phyloP scores from a whole-genome alignment of 768 basidiomycete genomes.

The Mycena leptocephala region DNA sequence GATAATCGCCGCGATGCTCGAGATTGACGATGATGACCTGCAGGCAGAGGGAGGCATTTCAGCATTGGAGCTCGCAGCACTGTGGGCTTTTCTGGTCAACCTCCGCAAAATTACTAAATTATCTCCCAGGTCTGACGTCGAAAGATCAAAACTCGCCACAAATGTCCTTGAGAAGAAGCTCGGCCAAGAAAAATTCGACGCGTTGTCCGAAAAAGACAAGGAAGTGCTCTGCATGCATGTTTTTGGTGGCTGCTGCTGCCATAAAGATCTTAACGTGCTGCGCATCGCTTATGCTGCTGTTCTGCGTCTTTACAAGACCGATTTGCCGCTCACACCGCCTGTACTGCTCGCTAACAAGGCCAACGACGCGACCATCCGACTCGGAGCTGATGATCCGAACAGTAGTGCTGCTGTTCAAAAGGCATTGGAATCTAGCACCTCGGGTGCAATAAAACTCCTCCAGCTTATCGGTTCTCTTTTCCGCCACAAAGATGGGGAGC shows the following conservation, averaged over 20 bases:
- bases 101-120: too few relatives aligned
- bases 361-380: constrained; percentile 43
- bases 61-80: neutral
- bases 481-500: constrained; percentile 45
- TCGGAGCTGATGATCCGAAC: too few relatives aligned
- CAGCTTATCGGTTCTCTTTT: constrained; percentile 44
- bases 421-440: too few relatives aligned
- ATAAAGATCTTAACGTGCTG: constrained; percentile 52
- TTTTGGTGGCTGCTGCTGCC: constrained; percentile 48
- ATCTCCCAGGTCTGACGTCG: neutral
- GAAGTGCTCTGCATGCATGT: too few relatives aligned
- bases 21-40: constrained; percentile 1
- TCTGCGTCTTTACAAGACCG: neutral
- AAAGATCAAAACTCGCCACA: neutral
- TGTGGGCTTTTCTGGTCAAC: neutral
- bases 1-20: too few relatives aligned
- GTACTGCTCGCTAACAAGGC: constrained; percentile 45
- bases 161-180: neutral
- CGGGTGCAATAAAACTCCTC: constrained; percentile 43
- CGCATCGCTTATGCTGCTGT: too few relatives aligned
- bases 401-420: too few relatives aligned
- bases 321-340: constrained; percentile 32
- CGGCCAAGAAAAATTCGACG: too few relatives aligned
- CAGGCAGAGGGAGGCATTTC: neutral
- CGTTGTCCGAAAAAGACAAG: too few relatives aligned